Base-by-base conservation (phyloP, 1,139 yeast genomes). In the Wickerhamomyces sp. region DNA sequence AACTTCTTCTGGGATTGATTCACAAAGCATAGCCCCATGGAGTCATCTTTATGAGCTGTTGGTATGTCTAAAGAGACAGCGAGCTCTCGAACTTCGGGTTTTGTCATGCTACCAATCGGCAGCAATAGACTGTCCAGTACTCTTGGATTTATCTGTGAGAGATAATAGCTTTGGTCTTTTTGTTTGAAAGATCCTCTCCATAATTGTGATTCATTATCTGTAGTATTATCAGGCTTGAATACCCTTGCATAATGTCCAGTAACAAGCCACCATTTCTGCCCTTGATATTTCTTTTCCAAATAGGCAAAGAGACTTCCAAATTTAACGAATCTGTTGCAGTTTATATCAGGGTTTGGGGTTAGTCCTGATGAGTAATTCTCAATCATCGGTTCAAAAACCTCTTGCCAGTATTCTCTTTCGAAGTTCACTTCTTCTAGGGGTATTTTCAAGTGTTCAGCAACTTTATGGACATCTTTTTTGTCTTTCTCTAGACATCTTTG, bases 21-120 rank as follows among this genome's bases (percentile, higher is more conserved):
- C 72, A 92, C 97, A 66, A 92, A 92, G 58, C 99, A 92, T 12
- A 92, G 69, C 0, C 99, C 99, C 57, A 88, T 96, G 0, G 97
- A 88, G 57, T 92, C 99, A 0, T 89, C 94, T 54, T 90, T 90
- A 15, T 65, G 60, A 1, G 92, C 88, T 1, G 86, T 81, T 1
- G 78, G 76, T 14, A 94, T 64, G 2, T 54, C 44, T 13, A 55
- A 27, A 1, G 65, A 53, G n/a, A 57, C 48, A 0, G 98, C 97
- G 32, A 85, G 50, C 21, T 69, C 63, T 19, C 98, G 64, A 1
- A 90, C 81, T 49, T 82, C 74, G 0, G 90, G 86, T 60, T 92
- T 92, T 15, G 78, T 68, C 43, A 75, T 70, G 50, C 79, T 80
- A 0, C 97, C 95, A 14, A 92, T 72, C 1, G 98, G 98, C 63